Conservation (phyloP, 306 rosid genomes). For the Prinsepia uniflora region DNA sequence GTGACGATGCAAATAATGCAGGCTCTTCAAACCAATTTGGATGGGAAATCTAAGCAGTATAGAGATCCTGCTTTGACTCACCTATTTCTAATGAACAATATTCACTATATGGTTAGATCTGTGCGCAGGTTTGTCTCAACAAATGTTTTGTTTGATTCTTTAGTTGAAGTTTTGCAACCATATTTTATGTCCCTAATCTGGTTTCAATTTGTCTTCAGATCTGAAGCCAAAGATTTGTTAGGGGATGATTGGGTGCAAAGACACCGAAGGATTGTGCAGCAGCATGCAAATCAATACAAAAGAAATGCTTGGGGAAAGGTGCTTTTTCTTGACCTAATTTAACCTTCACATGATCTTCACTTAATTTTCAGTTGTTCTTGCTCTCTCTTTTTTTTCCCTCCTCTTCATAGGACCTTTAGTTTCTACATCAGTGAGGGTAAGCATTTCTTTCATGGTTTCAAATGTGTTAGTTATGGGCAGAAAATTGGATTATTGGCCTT, state of each 20-base stretch:
- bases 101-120: slow-evolving; percentile 92
- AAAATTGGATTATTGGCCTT: not conserved
- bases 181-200: slow-evolving; percentile 8
- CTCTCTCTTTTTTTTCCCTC: too few species aligned
- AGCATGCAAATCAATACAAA: slow-evolving; percentile 94
- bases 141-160: slow-evolving; percentile 12
- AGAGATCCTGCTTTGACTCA: slow-evolving; percentile 77
- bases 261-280: slow-evolving; percentile 89
- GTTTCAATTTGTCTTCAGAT: slow-evolving; percentile 43
- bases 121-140: slow-evolving; percentile 65
- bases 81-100: slow-evolving; percentile 95
- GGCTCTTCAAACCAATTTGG: slow-evolving; percentile 93
- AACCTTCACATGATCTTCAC: not conserved
- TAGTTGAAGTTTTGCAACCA: slow-evolving; percentile 13
- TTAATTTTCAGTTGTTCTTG: not conserved
- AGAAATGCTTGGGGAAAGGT: slow-evolving; percentile 98
- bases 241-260: slow-evolving; percentile 99
- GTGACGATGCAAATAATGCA: slow-evolving; percentile 94
- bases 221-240: slow-evolving; percentile 97
- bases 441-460: not conserved
- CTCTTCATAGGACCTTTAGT: not conserved
- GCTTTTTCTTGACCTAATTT: slow-evolving; percentile 5
- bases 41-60: slow-evolving; percentile 92
- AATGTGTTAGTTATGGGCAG: not conserved
- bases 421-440: not conserved